Evolutionary conservation across 2,329 filamentous ascomycete species (phyloP), one percentile per base, ranked within the genome.

Genomic region (Aspergillus hiratsukae): DNA sequence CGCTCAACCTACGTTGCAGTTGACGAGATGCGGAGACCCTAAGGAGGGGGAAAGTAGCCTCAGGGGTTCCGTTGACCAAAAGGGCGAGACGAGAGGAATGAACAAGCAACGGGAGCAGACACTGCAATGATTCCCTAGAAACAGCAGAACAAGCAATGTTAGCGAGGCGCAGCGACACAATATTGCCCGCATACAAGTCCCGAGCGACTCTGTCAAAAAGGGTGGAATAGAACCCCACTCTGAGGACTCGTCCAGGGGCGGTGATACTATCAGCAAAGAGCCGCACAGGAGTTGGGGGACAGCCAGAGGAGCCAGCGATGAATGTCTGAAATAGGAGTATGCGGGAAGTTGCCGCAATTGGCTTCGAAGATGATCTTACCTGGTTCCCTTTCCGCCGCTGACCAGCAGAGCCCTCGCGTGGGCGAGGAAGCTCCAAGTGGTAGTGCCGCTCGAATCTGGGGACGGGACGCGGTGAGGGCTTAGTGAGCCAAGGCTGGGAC

Each of bases 351-450:
- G 28, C 25, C 49, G 9, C n/a, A 6, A 7, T 21, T n/a, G n/a
- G 49, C 19, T 21, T 29, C 29, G 28, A 11, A 45, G 37, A 45
- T 3, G 11, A 52, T 25, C 29, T 14, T 21, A 51, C 29, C 35
- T 40, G 10, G 17, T n/a, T 41, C 21, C 17, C 28, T 48, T 49
- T 40, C 11, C 17, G 40, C 49, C 23, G 23, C 29, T 51, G 19
- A 54, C 17, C n/a, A 51, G 50, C 43, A 48, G 56, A 56, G 50
- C 51, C 59, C 57, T 61, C 57, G 57, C 52, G 41, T 28, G 40
- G 37, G 51, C 55, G 59, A 59, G 59, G 58, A 63, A 48, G 51
- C 60, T 59, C 48, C 55, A 54, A 58, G 57, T 48, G 56, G 54
- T 55, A 54, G 43, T 48, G 58, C 55, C 31, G 31, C 59, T 58